Percentiles rank a stretch among this genome's conserved stretches.
Conservation (phyloP, 1,284 basidiomycete species). For the Xerocomus alliaceus region DNA sequence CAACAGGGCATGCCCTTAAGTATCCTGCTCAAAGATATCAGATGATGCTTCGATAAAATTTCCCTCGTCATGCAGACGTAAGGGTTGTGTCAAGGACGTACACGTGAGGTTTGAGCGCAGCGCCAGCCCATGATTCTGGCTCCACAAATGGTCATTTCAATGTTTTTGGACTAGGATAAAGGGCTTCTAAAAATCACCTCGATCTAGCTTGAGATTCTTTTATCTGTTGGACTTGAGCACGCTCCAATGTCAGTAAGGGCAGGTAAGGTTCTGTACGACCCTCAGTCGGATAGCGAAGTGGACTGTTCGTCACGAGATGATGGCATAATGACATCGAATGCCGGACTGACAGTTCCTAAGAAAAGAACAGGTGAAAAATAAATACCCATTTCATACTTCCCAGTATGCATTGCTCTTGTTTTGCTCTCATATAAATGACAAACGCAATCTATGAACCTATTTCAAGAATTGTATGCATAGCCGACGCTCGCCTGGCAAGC, state of each 20-base stretch:
- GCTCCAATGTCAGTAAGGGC: neutral
- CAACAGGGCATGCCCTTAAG: neutral
- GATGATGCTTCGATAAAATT: neutral
- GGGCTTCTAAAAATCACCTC: neutral
- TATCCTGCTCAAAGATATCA: neutral
- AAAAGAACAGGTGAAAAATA: neutral
- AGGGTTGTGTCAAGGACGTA: neutral
- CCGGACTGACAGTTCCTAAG: neutral
- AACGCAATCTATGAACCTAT: too few relatives aligned
- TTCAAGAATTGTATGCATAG: neutral
- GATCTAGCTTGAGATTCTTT: neutral
- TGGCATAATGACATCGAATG: too few relatives aligned
- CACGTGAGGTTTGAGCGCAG: neutral
- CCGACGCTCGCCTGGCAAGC: neutral
- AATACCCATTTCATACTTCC: neutral
- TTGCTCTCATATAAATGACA: too few relatives aligned
- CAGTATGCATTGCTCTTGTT: too few relatives aligned
- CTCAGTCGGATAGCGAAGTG: too few relatives aligned
- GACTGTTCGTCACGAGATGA: too few relatives aligned
- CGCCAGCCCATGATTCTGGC: neutral
- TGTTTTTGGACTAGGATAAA: neutral
- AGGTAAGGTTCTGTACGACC: too few relatives aligned
- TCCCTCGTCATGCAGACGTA: neutral
- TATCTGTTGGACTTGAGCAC: neutral
- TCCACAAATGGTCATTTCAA: neutral